Percentiles rank a stretch among this genome's conserved stretches.
phyloP scores from a whole-genome alignment of 352 stramenopile genomes.

The Globisporangium apiculatum region DNA sequence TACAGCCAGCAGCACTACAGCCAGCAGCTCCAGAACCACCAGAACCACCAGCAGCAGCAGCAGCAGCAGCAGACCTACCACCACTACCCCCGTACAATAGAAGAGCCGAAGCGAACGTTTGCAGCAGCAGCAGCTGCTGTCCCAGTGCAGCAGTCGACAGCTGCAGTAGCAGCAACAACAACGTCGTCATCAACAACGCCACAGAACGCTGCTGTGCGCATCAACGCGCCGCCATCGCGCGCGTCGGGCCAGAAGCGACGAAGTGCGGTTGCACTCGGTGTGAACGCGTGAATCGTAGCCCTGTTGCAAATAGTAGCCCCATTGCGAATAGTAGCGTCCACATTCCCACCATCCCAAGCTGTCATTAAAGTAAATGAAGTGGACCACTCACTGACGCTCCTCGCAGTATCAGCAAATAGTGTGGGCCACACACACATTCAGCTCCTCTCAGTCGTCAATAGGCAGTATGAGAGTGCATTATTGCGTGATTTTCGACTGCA shows the following conservation, averaged over 20 bases:
- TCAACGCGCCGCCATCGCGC: slow-evolving; percentile 20
- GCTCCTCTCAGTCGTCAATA: too few relatives aligned
- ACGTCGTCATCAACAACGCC: slow-evolving; percentile 5
- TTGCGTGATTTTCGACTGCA: too few relatives aligned
- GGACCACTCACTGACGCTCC: too few relatives aligned
- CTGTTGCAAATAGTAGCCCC: too few relatives aligned
- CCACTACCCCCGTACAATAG: slow-evolving; percentile 26
- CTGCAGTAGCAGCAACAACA: too few relatives aligned
- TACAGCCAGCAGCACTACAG: slow-evolving; percentile 3
- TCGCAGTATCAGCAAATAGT: too few relatives aligned
- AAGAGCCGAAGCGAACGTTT: slow-evolving; percentile 17
- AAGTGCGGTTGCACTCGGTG: slow-evolving; percentile 67
- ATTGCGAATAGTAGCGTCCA: too few relatives aligned
- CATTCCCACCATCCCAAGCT: too few relatives aligned
- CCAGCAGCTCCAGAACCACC: slow-evolving; percentile 6
- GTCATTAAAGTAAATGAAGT: too few relatives aligned
- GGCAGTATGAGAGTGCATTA: too few relatives aligned
- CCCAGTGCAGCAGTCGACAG: background rate
- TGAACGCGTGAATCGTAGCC: slow-evolving; percentile 52
- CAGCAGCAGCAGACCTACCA: slow-evolving; percentile 16
- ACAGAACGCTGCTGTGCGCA: slow-evolving; percentile 33
- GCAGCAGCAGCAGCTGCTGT: background rate
- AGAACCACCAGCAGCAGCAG: slow-evolving; percentile 10
- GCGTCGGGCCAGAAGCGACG: slow-evolving; percentile 72
- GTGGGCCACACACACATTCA: too few relatives aligned